These are phyloP conservation scores for Periconia sp. DNA, from an alignment of 2,329 filamentous ascomycete genomes.

Conservation along the genomic window DNA sequence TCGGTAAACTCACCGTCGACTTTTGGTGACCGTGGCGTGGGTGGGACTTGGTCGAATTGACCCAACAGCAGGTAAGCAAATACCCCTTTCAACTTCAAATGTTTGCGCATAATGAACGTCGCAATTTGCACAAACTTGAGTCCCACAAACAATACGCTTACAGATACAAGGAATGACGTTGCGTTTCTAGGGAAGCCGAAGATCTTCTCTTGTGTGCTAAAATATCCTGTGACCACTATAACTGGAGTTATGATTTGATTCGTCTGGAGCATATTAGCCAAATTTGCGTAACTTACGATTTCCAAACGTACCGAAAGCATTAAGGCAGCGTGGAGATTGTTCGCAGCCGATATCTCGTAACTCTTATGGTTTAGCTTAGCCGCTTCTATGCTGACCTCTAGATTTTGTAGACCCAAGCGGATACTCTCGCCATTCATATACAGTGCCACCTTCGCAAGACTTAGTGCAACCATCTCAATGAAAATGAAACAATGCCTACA, in stretches of 20 bases:
- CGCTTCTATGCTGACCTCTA: not conserved
- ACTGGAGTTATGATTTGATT: slow-evolving; percentile 14
- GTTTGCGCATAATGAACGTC: slow-evolving; percentile 1
- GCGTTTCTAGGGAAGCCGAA: slow-evolving; percentile 14
- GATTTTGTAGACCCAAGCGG: slow-evolving; percentile 1
- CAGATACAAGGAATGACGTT: slow-evolving; percentile 8
- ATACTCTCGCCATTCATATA: slow-evolving; percentile 10
- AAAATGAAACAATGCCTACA: slow-evolving; percentile 3
- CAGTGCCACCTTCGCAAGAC: slow-evolving; percentile 5
- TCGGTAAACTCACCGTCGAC: not conserved
- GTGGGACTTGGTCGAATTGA: not conserved
- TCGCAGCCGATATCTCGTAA: slow-evolving; percentile 2
- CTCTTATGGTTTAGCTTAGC: slow-evolving; percentile 8
- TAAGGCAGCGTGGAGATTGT: slow-evolving; percentile 9
- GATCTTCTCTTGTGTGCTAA: slow-evolving; percentile 14
- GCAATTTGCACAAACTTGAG: slow-evolving; percentile 2
- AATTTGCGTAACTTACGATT: not conserved
- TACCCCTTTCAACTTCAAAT: not conserved
- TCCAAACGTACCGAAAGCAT: slow-evolving; percentile 10
- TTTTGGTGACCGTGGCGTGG: not conserved
- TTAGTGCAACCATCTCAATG: not conserved
- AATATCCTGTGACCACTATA: slow-evolving; percentile 16
- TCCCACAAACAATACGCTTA: slow-evolving; percentile 5
- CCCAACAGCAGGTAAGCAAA: not conserved
- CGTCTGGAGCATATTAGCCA: slow-evolving; percentile 8